Conservation (phyloP, 1,284 basidiomycete genomes). For the Afroboletus lepidellus region DNA sequence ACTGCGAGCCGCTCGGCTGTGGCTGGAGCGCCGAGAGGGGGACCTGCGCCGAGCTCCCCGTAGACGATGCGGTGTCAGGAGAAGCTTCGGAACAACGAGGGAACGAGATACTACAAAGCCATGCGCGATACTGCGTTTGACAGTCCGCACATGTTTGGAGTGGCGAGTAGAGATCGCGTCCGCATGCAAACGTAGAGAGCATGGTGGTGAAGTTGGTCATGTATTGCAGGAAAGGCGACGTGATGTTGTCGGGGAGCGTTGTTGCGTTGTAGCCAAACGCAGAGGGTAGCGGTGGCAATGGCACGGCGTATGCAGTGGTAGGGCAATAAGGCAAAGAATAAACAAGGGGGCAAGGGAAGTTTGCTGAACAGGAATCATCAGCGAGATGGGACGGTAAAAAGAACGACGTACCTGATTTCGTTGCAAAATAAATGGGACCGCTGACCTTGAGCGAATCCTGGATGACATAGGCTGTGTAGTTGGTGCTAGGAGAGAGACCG, state of each 20-base stretch:
- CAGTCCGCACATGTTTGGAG: slow-evolving; percentile 77
- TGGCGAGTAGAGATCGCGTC: slow-evolving; percentile 78
- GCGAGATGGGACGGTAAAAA: background rate
- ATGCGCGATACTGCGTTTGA: slow-evolving; percentile 69
- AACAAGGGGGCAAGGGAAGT: slow-evolving; percentile 72
- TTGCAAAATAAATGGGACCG: slow-evolving; percentile 63
- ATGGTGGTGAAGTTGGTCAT: slow-evolving; percentile 74
- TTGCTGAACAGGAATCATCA: slow-evolving; percentile 33
- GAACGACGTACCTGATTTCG: slow-evolving; percentile 59
- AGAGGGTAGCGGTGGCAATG: slow-evolving; percentile 50
- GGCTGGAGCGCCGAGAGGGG: slow-evolving; percentile 46
- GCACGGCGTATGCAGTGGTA: slow-evolving; percentile 65
- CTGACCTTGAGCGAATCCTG: slow-evolving; percentile 52
- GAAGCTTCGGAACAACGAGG: slow-evolving; percentile 65
- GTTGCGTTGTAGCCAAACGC: slow-evolving; percentile 46
- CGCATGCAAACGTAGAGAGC: slow-evolving; percentile 73
- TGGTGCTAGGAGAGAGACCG: slow-evolving; percentile 58
- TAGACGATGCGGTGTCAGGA: slow-evolving; percentile 16
- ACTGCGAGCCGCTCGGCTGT: slow-evolving; percentile 37
- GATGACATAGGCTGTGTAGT: slow-evolving; percentile 69
- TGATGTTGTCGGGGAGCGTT: slow-evolving; percentile 51
- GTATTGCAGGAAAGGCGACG: slow-evolving; percentile 52
- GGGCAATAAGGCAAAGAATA: slow-evolving; percentile 77
- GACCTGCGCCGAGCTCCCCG: slow-evolving; percentile 29
- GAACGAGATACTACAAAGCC: slow-evolving; percentile 75